These are phyloP conservation scores for Diaporthe sp. DNA, from an alignment of 2,329 filamentous ascomycete species.

Conservation along the genomic window DNA sequence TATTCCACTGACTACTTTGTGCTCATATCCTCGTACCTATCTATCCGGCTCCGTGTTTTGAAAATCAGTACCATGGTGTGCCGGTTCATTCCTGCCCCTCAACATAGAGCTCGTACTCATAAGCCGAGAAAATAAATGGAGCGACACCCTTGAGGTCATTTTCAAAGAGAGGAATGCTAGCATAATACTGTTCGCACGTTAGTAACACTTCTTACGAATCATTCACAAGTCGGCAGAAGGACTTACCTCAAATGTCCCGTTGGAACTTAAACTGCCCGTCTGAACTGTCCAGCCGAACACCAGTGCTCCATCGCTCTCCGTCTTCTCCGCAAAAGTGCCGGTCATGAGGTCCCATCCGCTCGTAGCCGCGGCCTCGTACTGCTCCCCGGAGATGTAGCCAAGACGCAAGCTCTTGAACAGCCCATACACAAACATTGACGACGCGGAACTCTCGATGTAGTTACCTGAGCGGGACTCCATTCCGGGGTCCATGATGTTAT, in stretches of 20 bases:
- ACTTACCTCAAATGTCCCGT: conserved; percentile 1
- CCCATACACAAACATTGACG: conserved; percentile 49
- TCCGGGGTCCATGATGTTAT: conserved; percentile 46
- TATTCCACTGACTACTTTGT: no score
- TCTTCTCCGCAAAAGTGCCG: conserved; percentile 8
- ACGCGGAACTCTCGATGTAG: conserved; percentile 49
- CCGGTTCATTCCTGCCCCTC: neutral
- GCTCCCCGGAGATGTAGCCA: conserved; percentile 40
- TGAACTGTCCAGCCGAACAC: neutral
- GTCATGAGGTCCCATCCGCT: conserved; percentile 11
- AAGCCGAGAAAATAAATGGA: neutral
- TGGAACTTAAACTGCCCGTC: neutral
- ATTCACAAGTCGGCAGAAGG: no score
- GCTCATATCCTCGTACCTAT: neutral
- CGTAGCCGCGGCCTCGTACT: conserved; percentile 3
- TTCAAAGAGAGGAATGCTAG: conserved; percentile 10
- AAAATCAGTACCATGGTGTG: rapidly evolving
- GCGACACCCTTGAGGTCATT: conserved; percentile 4
- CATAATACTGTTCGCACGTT: neutral
- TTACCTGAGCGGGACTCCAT: conserved; percentile 39
- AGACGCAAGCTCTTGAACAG: conserved; percentile 47
- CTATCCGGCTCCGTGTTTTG: neutral
- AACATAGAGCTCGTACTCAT: conserved; percentile 4
- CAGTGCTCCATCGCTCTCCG: neutral
- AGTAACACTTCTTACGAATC: no score